phyloP scores from a whole-genome alignment of 306 rosid species.

The Quercus engelmannii region DNA sequence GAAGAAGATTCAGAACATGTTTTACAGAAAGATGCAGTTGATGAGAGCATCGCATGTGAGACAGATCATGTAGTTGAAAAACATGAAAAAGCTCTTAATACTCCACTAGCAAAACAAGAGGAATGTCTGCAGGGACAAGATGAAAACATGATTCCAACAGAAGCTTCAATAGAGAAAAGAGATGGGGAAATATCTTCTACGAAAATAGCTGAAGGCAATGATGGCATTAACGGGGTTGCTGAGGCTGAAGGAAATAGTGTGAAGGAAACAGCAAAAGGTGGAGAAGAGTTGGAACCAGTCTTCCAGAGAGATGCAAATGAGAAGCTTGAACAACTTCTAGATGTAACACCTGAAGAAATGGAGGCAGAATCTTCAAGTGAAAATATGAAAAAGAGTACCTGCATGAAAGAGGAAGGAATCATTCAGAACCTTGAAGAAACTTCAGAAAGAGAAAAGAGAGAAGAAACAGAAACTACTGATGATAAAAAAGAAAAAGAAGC shows the following conservation, averaged over 20 bases:
- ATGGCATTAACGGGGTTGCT: not conserved
- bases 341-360: not conserved
- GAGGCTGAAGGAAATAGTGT: constrained; percentile 1
- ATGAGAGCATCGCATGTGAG: constrained; percentile 15
- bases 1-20: constrained; percentile 3
- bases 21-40: constrained; percentile 8
- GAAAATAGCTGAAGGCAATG: constrained; percentile 3
- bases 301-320: constrained; percentile 15
- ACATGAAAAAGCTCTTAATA: not conserved
- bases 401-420: constrained; percentile 17
- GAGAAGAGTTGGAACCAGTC: not conserved
- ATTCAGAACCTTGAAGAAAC: constrained; percentile 12
- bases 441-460: constrained; percentile 13
- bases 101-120: constrained; percentile 10
- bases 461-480: constrained; percentile 14
- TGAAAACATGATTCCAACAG: not conserved
- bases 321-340: constrained; percentile 14
- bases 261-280: not conserved
- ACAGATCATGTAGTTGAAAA: constrained; percentile 6
- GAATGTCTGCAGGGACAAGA: constrained; percentile 6
- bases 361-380: constrained; percentile 15
- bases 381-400: not conserved
- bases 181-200: constrained; percentile 4
- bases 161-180: constrained; percentile 15
- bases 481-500: constrained; percentile 7